Percentiles rank a stretch among this genome's conserved stretches.
Conservation (phyloP, 2,329 filamentous ascomycete species). For the Madurella fahalii region DNA sequence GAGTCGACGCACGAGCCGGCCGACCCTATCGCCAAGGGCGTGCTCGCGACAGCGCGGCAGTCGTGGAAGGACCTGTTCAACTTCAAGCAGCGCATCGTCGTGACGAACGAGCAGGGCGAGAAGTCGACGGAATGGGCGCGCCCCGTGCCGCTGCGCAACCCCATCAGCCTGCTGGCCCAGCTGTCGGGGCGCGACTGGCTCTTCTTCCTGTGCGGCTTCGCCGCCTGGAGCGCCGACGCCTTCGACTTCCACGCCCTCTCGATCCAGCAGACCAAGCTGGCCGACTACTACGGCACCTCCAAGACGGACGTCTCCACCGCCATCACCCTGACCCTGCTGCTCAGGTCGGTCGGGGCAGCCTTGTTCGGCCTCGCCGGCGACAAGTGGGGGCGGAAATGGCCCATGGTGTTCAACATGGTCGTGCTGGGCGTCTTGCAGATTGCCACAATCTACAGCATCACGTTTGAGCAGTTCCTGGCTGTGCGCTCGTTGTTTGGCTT, state of each 20-base stretch:
- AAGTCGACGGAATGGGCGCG: constrained; percentile 63
- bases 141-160: constrained; percentile 65
- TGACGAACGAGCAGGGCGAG: constrained; percentile 62
- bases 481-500: constrained; percentile 70
- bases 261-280: constrained; percentile 71
- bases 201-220: constrained; percentile 70
- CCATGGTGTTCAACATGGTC: constrained; percentile 77
- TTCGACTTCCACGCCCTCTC: constrained; percentile 81
- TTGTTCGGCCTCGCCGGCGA: constrained; percentile 74
- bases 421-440: constrained; percentile 57
- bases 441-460: constrained; percentile 70
- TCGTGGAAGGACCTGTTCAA: constrained; percentile 34
- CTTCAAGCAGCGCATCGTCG: constrained; percentile 70
- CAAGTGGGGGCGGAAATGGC: constrained; percentile 77
- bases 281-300: constrained; percentile 44
- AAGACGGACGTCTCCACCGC: constrained; percentile 69
- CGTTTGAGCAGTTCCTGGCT: constrained; percentile 70
- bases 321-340: constrained; percentile 70
- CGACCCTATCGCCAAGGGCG: constrained; percentile 64
- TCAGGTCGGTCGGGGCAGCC: constrained; percentile 71
- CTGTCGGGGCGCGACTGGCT: constrained; percentile 65
- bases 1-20: constrained; percentile 46
- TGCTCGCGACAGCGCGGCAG: constrained; percentile 32
- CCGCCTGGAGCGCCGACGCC: constrained; percentile 75
- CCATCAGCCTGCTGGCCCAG: constrained; percentile 62